A percentile compares a stretch with the other conserved stretches of the same genome.
These are phyloP conservation scores for Russula sp. DNA, from an alignment of 768 basidiomycete genomes.

Conservation along the genomic window DNA sequence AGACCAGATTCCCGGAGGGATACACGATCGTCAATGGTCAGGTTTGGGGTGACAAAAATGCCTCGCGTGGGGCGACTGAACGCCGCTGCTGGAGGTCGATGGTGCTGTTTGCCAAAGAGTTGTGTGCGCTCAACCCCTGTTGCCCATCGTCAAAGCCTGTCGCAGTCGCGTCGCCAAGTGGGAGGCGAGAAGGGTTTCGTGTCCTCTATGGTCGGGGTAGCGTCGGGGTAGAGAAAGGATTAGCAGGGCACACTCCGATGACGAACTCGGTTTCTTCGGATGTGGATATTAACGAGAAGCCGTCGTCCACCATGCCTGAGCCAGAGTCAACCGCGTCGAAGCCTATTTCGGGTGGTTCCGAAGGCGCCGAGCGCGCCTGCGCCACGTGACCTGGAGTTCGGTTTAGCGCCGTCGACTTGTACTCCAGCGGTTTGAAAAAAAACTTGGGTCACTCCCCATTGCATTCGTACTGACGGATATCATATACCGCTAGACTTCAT, in stretches of 20 bases:
- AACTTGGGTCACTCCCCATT: not conserved
- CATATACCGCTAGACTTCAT: conserved; percentile 55
- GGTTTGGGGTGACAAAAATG: conserved; percentile 56
- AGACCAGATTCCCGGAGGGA: conserved; percentile 37
- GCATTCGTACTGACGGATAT: not conserved
- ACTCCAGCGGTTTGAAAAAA: too few species aligned
- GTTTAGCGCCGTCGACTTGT: conserved; percentile 63
- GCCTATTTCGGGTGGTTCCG: conserved; percentile 31
- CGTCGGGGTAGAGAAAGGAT: conserved; percentile 35
- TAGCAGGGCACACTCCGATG: conserved; percentile 38
- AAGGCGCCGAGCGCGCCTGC: conserved; percentile 21
- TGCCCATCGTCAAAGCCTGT: conserved; percentile 39
- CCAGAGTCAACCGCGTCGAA: conserved; percentile 14
- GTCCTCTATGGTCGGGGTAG: conserved; percentile 21
- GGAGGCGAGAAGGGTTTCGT: conserved; percentile 55
- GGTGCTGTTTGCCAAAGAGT: conserved; percentile 43
- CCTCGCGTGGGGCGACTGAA: conserved; percentile 46
- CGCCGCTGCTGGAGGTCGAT: conserved; percentile 46
- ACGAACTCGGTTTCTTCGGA: too few species aligned
- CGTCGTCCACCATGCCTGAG: too few species aligned
- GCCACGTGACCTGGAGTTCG: conserved; percentile 53
- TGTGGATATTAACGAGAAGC: too few species aligned
- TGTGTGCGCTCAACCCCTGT: conserved; percentile 39
- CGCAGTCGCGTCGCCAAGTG: conserved; percentile 35
- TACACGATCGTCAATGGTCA: conserved; percentile 58